Evolutionary conservation across 805 yeast species (phyloP), one percentile per base, ranked within the genome.

Genomic region (Kodamaea jinghongensis): DNA sequence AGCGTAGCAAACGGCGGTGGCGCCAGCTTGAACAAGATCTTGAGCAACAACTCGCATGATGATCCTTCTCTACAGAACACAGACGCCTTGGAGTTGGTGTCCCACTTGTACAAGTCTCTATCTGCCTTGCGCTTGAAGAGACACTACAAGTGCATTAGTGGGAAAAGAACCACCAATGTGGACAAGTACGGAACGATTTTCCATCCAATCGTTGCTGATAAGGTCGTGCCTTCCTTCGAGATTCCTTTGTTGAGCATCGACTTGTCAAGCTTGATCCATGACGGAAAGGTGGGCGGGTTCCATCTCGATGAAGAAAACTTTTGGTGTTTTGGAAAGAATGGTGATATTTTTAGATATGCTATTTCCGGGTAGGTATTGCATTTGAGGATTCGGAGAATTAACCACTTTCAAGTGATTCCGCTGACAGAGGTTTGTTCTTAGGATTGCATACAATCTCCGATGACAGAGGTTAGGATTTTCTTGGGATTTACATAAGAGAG

Each of bases 301-400:
- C 56, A 61, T 34, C 41, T 65, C 9, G 67, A 58, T 30, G 43
- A 49, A 1, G 26, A 30, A 10, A 49, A 50, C 35, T 58, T 68
- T 40, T 67, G 71, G 71, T 54, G 66, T 31, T 65, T 59, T 49
- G 65, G 65, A 6, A 64, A 60, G 39, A 61, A 56, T 36, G 74
- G 74, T 3, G 74, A 69, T 49, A 54, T 68, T 4, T 66, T 68
- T 47, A 57, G 55, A 33, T 67, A 60, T 42, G 36, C 34, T 34
- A 54, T 62, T 11, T 4, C n/a, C n/a, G n/a, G n/a, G n/a, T n/a
- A n/a, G n/a, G n/a, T n/a, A n/a, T n/a, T n/a, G n/a, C n/a, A n/a
- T n/a, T n/a, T n/a, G n/a, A n/a, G n/a, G n/a, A n/a, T n/a, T n/a
- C n/a, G n/a, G n/a, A n/a, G n/a, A n/a, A n/a, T n/a, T n/a, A n/a